Conservation (phyloP, 345 rosid genomes). For the Populus tremula region DNA sequence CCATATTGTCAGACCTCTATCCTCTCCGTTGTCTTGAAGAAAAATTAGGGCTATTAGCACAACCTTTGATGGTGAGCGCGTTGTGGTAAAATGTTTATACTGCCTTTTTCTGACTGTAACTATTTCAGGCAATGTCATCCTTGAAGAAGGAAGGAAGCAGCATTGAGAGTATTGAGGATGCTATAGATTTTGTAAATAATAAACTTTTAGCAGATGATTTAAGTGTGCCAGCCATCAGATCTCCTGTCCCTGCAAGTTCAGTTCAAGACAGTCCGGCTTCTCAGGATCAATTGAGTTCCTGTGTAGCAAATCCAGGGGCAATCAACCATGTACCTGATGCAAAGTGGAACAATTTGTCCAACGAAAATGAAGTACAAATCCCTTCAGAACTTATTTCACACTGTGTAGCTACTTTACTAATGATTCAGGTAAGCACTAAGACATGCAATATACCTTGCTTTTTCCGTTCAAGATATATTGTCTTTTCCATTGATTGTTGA, state of each 20-base stretch:
- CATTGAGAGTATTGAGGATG: slow-evolving; percentile 53
- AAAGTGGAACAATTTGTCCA: slow-evolving; percentile 26
- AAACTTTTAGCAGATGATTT: slow-evolving; percentile 42
- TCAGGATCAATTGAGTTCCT: slow-evolving; percentile 40
- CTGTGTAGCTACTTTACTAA: slow-evolving; percentile 68
- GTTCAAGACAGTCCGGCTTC: slow-evolving; percentile 26
- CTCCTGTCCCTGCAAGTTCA: slow-evolving; percentile 32
- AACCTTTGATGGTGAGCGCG: background rate
- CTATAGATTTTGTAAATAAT: slow-evolving; percentile 62
- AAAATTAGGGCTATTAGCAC: background rate
- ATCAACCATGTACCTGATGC: slow-evolving; percentile 31
- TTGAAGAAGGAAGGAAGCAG: slow-evolving; percentile 37
- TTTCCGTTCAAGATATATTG: background rate
- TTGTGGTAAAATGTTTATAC: background rate
- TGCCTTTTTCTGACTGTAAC: slow-evolving; percentile 16
- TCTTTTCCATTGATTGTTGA: background rate
- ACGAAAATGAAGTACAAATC: slow-evolving; percentile 42
- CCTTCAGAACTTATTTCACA: slow-evolving; percentile 63
- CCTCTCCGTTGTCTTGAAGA: background rate
- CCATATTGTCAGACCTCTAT: background rate
- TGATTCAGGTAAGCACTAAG: slow-evolving; percentile 60
- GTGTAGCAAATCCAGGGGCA: slow-evolving; percentile 29
- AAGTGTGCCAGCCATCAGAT: slow-evolving; percentile 11
- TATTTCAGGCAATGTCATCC: slow-evolving; percentile 55
- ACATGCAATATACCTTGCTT: background rate